Base-by-base conservation (phyloP, 2,329 filamentous ascomycete genomes). In the Xylaria sp. region DNA sequence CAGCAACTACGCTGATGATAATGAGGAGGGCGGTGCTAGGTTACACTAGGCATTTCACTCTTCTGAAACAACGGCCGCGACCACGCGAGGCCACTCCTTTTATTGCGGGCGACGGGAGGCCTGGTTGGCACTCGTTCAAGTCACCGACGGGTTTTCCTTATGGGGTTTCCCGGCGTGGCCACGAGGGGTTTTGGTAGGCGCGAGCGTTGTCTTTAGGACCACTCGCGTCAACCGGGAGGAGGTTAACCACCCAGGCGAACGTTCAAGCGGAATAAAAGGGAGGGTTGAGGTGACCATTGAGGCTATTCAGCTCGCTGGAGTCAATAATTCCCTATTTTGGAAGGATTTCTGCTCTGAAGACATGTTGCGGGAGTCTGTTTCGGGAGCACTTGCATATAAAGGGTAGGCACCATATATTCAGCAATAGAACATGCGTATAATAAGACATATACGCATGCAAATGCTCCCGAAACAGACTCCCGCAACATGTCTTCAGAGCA, bases 1-100 rank as follows among this genome's bases (percentile, higher is more conserved):
- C 1, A 54, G 41, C 4, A 46, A 59, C 9, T 25, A 57, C 12
- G 60, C 56, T 3, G 64, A 62, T 0, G 64, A 72, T 2, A 51
- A 67, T 2, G 67, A 66, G 2, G 67, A 70, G 23, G 68, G 68
- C 2, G 69, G 64, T 31, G 69, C 63, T 7, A 59, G 62, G 57
- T 18, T 71, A 31, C 9, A 46, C 3, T 51, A 18, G n/a, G 2
- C 52, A 61, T 51, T 49, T 15, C n/a, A 10, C 13, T 43, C 2
- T 28, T 28, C 28, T 28, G 28, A 28, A 28, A 28, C 39, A 12
- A 15, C 18, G 13, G 39, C 3, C 39, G 39, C 39, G 18, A 43
- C 10, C 3, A 18, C 13, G 13, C 2, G 13, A 43, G 13, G 18
- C 39, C 6, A 4, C 18, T 15, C 39, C 39, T 15, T 5, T 43